Evolutionary conservation across 2,329 filamentous ascomycete species (phyloP), one percentile per base, ranked within the genome.

Genomic region (Stemphylium beticola): DNA sequence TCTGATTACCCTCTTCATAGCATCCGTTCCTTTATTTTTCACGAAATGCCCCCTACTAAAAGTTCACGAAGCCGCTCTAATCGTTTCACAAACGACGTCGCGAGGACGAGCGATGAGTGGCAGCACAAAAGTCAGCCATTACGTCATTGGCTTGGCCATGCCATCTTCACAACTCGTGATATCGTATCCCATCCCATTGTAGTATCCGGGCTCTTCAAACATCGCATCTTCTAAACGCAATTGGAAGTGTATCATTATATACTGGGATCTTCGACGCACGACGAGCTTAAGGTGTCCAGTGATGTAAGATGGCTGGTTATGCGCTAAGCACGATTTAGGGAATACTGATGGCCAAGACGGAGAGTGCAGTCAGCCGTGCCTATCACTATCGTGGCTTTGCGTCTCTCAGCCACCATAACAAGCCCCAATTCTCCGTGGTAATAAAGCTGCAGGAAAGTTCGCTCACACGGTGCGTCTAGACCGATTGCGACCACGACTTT

Each of bases 361-460:
- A 20, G 36, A 8, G 18, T 11, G 10, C 46, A 34, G 12, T 15
- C 6, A 48, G 32, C 37, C 32, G 14, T 12, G 22, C 15, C 15
- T 9, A 40, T 17, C 33, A 31, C 15, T 14, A 12, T 17, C 18
- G 22, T 12, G 14, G 38, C 31, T n/a, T 20, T 38, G 40, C 17
- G 4, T 34, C 4, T n/a, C 17, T 40, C 47, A 51, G 36, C 22
- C 40, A 15, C 18, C n/a, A 33, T 22, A 42, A 51, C 44, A 31
- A 34, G 37, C 20, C 39, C 18, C 22, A 40, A 43, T 60, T 55
- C 15, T 52, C 41, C 53, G 49, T 18, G 60, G 63, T 34, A 65
- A 67, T 68, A 67, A 69, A 66, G 45, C 55, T 57, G 58, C 52
- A 62, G 53, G 51, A 18, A 43, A 33, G 38, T 38, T 20, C 38